Percentiles rank a stretch among this genome's conserved stretches.
These are phyloP conservation scores for Podospora pseudocomata DNA, from an alignment of 495 filamentous ascomycete species.

Conservation along the genomic window DNA sequence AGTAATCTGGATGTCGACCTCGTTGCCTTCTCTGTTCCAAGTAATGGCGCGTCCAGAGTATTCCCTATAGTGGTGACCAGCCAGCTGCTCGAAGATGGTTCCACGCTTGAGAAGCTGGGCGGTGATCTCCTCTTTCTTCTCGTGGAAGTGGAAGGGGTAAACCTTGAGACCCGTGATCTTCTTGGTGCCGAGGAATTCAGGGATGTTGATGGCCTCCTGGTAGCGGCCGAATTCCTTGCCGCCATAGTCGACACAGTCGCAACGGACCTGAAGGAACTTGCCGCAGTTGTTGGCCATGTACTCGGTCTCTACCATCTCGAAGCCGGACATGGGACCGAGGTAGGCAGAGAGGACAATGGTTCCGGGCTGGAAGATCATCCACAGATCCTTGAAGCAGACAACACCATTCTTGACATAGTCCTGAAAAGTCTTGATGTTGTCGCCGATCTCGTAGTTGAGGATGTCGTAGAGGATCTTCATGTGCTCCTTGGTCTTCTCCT, in stretches of 20 bases:
- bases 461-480: conserved; percentile 54
- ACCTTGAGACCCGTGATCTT: conserved; percentile 53
- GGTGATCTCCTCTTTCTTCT: conserved; percentile 38
- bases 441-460: conserved; percentile 57
- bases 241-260: conserved; percentile 56
- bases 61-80: conserved; percentile 58
- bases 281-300: conserved; percentile 31
- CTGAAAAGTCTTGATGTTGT: conserved; percentile 52
- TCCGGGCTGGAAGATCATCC: conserved; percentile 45
- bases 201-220: conserved; percentile 42
- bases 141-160: conserved; percentile 57
- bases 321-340: conserved; percentile 32
- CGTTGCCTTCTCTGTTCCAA: conserved; percentile 35
- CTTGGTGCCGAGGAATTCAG: conserved; percentile 52
- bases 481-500: conserved; percentile 51
- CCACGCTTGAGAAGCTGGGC: conserved; percentile 45
- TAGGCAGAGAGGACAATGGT: conserved; percentile 30
- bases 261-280: conserved; percentile 43
- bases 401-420: conserved; percentile 57
- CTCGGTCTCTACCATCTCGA: conserved; percentile 31
- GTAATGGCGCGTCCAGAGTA: conserved; percentile 45
- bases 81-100: conserved; percentile 49
- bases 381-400: conserved; percentile 55
- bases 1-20: conserved; percentile 29
- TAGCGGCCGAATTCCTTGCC: conserved; percentile 56